Evolutionary conservation across 202 grass and related monocot genomes (phyloP).

Genomic region (Brachypodium distachyon): DNA sequence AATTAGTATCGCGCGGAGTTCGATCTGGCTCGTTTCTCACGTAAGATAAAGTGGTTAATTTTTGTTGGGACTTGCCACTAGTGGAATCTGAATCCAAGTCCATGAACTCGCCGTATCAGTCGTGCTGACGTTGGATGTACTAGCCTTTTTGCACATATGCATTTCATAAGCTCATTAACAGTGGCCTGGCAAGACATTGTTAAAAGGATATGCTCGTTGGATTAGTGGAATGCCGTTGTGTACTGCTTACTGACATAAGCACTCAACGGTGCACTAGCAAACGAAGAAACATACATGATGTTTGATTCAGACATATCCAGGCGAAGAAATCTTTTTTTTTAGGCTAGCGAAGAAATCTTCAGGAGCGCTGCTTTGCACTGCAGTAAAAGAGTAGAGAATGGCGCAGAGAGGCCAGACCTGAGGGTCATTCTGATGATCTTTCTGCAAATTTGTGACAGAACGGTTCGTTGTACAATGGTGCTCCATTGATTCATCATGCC

Average conservation of each 20-base stretch:
- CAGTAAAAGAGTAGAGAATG: background rate
- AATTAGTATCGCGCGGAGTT: conserved; percentile 15
- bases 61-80: conserved; percentile 9
- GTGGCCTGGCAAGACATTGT: background rate
- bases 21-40: conserved; percentile 5
- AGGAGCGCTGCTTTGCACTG: background rate
- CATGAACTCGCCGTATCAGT: background rate
- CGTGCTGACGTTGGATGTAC: conserved; percentile 8
- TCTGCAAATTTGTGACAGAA: background rate
- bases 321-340: background rate
- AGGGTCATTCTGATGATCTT: too few relatives aligned
- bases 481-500: background rate
- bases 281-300: background rate
- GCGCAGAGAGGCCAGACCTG: too few relatives aligned
- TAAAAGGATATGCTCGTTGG: background rate
- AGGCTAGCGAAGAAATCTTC: background rate
- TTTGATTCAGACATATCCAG: background rate
- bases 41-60: background rate
- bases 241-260: conserved; percentile 13
- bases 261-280: background rate
- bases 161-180: background rate
- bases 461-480: too few relatives aligned
- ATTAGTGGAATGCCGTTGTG: background rate
- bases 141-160: background rate
- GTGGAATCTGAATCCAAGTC: conserved; percentile 45